Percentiles rank a stretch among this genome's conserved stretches.
phyloP scores from a whole-genome alignment of 75 land plant genomes.

The Chamaecyparis obtusa region DNA sequence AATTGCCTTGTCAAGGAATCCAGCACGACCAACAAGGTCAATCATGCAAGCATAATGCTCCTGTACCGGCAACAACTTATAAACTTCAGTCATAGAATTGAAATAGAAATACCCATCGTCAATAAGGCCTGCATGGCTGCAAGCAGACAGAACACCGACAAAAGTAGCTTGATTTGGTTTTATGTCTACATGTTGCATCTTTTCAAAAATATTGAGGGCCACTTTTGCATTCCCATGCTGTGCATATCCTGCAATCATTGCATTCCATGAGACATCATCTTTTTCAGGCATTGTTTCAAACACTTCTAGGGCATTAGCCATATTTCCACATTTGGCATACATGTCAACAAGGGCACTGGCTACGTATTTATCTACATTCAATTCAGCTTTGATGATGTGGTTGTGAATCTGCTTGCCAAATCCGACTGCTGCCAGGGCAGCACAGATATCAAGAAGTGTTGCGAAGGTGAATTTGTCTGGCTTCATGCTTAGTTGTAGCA shows the following conservation, averaged over 20 bases:
- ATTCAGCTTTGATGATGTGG: slow-evolving; percentile 19
- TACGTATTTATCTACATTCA: slow-evolving; percentile 24
- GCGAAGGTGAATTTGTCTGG: slow-evolving; percentile 24
- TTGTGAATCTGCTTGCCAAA: slow-evolving; percentile 29
- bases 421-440: neutral
- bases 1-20: slow-evolving; percentile 10
- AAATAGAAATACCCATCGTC: slow-evolving; percentile 3
- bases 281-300: slow-evolving; percentile 34
- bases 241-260: slow-evolving; percentile 37
- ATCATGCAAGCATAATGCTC: slow-evolving; percentile 73
- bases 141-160: slow-evolving; percentile 24
- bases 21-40: slow-evolving; percentile 62
- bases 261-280: slow-evolving; percentile 36
- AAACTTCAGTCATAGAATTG: neutral
- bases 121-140: slow-evolving; percentile 12
- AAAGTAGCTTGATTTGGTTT: slow-evolving; percentile 26
- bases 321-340: slow-evolving; percentile 42
- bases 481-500: slow-evolving; percentile 19
- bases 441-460: slow-evolving; percentile 31
- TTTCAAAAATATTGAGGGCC: slow-evolving; percentile 23
- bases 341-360: slow-evolving; percentile 37
- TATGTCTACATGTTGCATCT: slow-evolving; percentile 29
- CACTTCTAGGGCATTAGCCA: slow-evolving; percentile 25
- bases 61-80: neutral
- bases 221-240: slow-evolving; percentile 17